Base-by-base conservation (phyloP, 306 rosid genomes). In the Oemleria cerasiformis region DNA sequence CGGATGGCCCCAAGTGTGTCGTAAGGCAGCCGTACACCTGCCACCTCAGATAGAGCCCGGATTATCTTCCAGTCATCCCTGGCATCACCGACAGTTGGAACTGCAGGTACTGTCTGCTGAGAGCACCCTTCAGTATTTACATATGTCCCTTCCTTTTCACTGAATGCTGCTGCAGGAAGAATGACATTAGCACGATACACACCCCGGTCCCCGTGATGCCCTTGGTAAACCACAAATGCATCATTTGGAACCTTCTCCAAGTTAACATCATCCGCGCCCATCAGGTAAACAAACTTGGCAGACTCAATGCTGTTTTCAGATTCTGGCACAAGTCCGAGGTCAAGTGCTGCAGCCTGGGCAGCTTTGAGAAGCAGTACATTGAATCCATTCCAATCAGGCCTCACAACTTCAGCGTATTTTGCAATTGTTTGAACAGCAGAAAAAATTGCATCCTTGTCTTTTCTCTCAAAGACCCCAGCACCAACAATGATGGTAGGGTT, bases 321-420 rank as follows among this genome's bases (percentile, higher is more conserved):
- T 76, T 86, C 96, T 3, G 99, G 97, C 70, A 95, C 96, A 54
- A 95, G 97, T 57, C 99, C 99, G 62, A 95, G 97, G 86, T 95
- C 99, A 72, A 95, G 96, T 60, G 97, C 97, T 63, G 99, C 99
- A 71, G 96, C 96, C 82, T 95, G 99, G 83, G 96, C 84, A 56
- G 99, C 99, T 75, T 90, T 85, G 75, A 88, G 92, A 77, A 95
- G 99, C 87, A 95, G 75, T 63, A 91, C 90, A 23, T 95, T 95
- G 67, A 85, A 84, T 77, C 97, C 97, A 68, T 91, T 91, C 99
- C 99, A 91, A 57, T 91, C 99, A 25, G 97, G 84, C 75, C 96
- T 82, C 77, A 89, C 81, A 61, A 84, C 96, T 16, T 89, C 86
- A 0, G 86, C 85, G 5, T 81, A 57, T 77, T 89, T 75, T 4